Base-by-base conservation (phyloP, 1,139 yeast species). In the Geotrichum reessii region DNA sequence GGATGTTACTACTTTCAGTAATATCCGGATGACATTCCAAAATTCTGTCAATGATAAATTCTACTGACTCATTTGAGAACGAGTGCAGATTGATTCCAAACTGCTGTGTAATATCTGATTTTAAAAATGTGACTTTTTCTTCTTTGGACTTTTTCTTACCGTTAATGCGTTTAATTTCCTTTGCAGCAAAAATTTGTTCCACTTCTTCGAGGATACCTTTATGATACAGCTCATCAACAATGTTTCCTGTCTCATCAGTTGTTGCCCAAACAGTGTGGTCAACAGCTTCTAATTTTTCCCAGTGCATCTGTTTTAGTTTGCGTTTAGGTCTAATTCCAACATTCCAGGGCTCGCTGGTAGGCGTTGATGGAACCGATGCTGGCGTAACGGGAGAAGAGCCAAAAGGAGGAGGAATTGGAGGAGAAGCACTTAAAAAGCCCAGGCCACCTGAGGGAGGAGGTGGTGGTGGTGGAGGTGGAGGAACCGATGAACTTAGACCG, bases 61-160 rank as follows among this genome's bases (percentile, higher is more conserved):
- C 83, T 19, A 86, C 95, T 1, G 83, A 69, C 57, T 81, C 68
- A 62, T 76, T 77, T 2, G 89, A 81, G 74, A 85, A 89, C 79
- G 86, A 81, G 69, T 93, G 98, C 59, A 93, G 76, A 67, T 93
- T 91, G 68, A 93, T 93, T 49, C 96, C 98, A 75, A 93, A 90
- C 66, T 89, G 96, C 69, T 86, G 95, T 1, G 95, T 88, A 62
- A 91, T 73, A 66, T 92, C 97, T 60, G 96, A 75, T 1, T 95
- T 81, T 60, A 93, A 77, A 62, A 86, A 84, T 0, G 89, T 75
- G 1, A 86, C 71, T 66, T 84, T 82, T 56, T 80, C 76, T 24
- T 70, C 73, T 47, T 71, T 73, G 14, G 71, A 70, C 40, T 73
- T 69, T 51, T 75, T 70, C 22, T 66, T 65, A 60, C 69, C 73